Conservation (phyloP, 2,329 filamentous ascomycete genomes). For the Cladosporium sp. region DNA sequence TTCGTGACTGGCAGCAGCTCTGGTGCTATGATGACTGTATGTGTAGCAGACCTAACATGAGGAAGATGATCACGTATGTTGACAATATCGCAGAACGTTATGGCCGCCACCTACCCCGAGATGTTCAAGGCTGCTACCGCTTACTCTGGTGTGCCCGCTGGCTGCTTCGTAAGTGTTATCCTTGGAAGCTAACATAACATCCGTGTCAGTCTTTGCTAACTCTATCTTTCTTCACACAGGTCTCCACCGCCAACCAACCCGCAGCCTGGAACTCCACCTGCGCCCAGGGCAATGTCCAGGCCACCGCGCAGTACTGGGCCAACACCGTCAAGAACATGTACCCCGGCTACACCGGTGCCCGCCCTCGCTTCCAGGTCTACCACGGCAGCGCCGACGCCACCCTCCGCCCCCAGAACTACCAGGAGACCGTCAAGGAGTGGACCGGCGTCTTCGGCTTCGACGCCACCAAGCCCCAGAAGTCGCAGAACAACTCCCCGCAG, state of each 20-base stretch:
- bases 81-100: conserved; percentile 42
- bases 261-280: conserved; percentile 57
- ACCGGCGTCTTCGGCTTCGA: conserved; percentile 50
- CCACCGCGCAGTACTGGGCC: conserved; percentile 53
- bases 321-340: conserved; percentile 53
- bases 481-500: conserved; percentile 35
- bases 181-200: not conserved
- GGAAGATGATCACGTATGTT: conserved; percentile 9
- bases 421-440: conserved; percentile 62
- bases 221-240: not conserved
- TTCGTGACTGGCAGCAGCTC: conserved; percentile 59
- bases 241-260: conserved; percentile 43
- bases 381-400: conserved; percentile 57
- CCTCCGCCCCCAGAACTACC: conserved; percentile 56
- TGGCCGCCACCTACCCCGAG: conserved; percentile 56
- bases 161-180: conserved; percentile 50
- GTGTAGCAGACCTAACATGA: conserved; percentile 25
- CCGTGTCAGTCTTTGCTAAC: not conserved
- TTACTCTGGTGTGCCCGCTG: conserved; percentile 57
- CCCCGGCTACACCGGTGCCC: conserved; percentile 52
- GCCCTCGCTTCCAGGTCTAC: conserved; percentile 61
- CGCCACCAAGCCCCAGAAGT: conserved; percentile 35
- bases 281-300: conserved; percentile 50
- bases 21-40: conserved; percentile 57
- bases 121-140: conserved; percentile 54